Percentiles rank a stretch among this genome's conserved stretches.
These are phyloP conservation scores for Drechslerella coelobrocha DNA, from an alignment of 2,329 filamentous ascomycete species.

Conservation along the genomic window DNA sequence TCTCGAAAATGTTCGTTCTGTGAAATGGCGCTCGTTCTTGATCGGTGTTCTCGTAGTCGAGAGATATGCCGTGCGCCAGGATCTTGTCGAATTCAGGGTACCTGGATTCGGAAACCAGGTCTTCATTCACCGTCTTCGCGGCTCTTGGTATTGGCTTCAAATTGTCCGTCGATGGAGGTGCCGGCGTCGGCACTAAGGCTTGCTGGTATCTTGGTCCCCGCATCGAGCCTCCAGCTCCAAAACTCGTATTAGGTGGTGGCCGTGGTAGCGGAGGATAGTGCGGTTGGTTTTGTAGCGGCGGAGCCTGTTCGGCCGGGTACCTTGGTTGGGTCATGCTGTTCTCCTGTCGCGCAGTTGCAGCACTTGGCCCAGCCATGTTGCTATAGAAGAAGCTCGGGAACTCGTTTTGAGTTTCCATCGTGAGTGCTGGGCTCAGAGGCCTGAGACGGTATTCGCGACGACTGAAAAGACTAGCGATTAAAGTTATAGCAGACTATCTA, in stretches of 20 bases:
- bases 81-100: constrained; percentile 92
- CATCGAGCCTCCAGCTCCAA: constrained; percentile 37
- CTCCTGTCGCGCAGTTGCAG: constrained; percentile 24
- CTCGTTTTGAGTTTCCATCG: constrained; percentile 41
- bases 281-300: constrained; percentile 28
- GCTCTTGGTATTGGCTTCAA: constrained; percentile 78
- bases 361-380: constrained; percentile 37
- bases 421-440: constrained; percentile 16
- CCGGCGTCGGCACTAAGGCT: constrained; percentile 39
- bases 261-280: constrained; percentile 31
- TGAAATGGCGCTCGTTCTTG: constrained; percentile 87
- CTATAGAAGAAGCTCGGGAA: constrained; percentile 48
- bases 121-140: constrained; percentile 80
- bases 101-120: constrained; percentile 75
- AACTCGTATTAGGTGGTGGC: constrained; percentile 15
- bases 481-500: constrained; percentile 7
- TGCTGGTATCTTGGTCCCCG: constrained; percentile 42
- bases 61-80: constrained; percentile 70
- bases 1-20: constrained; percentile 81
- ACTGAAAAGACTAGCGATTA: background rate
- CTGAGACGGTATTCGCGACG: constrained; percentile 15
- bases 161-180: constrained; percentile 52
- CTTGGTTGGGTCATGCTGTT: constrained; percentile 22
- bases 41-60: constrained; percentile 55
- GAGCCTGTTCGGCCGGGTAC: constrained; percentile 21